Evolutionary conservation across 108 stramenopile genomes (phyloP), one percentile per base, ranked within the genome.

Genomic region (Cyclotella atomus): DNA sequence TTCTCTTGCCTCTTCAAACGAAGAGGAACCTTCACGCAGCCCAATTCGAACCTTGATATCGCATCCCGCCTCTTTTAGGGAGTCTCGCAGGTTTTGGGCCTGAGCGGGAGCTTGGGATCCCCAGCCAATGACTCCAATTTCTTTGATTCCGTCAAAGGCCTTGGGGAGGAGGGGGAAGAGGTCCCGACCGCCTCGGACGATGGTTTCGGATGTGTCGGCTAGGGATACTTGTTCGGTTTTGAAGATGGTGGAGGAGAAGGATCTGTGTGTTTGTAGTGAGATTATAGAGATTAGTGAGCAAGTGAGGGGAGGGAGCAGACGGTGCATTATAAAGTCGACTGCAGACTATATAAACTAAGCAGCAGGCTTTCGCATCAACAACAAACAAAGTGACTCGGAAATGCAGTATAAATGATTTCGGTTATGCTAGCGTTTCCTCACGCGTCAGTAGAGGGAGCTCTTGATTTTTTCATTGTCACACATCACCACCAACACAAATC

Each of bases 91-190:
- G 87, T 98, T 98, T 72, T 97, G 97, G 33, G 95, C 98, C 85
- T 98, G 98, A 35, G 98, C 98, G 35, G 98, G 98, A 29, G 97
- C 98, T 71, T 98, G 98, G 23, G 97, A 97, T 57, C 98, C 98
- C 98, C 98, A 98, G 64, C 98, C 98, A 67, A 98, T 97, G 33
- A 97, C 95, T 49, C 98, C 98, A 73, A 98, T 91, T 64, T 94
- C 85, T 77, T 95, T 86, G 70, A 98, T 97, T 14, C 96, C 96
- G 70, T 97, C 94, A 81, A 98, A 97, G 43, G 98, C 98, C 69
- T 96, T 84, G 38, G 95, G 94, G 54, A 97, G 84, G 41, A 93
- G 83, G 65, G 95, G 89, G 87, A 97, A 98, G 34, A 97, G 94
- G 78, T 98, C 97, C 53, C 96, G 91, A 75, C 97, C 97, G 63